Evolutionary conservation across 2,329 filamentous ascomycete species (phyloP), one percentile per base, ranked within the genome.

Genomic region (Aureobasidium sp.): DNA sequence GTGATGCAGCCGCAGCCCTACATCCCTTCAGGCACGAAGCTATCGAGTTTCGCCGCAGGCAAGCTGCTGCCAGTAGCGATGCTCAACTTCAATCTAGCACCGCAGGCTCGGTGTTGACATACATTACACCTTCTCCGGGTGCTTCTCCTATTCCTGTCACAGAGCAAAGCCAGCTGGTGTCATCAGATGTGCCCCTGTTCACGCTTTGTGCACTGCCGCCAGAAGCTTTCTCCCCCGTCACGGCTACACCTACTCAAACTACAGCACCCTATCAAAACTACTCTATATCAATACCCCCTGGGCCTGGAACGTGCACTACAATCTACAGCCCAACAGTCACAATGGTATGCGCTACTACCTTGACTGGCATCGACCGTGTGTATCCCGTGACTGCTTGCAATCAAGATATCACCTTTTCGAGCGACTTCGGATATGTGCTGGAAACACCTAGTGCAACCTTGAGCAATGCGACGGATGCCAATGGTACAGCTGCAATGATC

Each of bases 331-430:
- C 73, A 2, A 75, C 74, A 0, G 63, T 67, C 30, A 78, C 75
- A 2, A 76, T 73, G 62, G 70, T 79, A 25, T 79, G 77, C 69
- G 73, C 74, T 1, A 79, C 77, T 0, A 75, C 72, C 0, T 69
- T 79, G 34, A 76, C 70, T 2, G 75, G 73, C 1, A 68, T 79
- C 3, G 74, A 71, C 1, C 71, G 72, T 7, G 73, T 72, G 48
- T 70, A 77, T 62, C 74, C 73, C 0, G 70, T 79, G 55, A 72
- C 75, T 15, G 68, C 73, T 6, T 79, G 77, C 64, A 69, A 69
- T 29, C 76, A 79, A 60, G 71, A 78, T 25, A 70, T 79, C 52
- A 78, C 77, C 4, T 79, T 78, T 65, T 78, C 76, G 2, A 78
- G 72, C 54, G 72, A 77, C 49, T 75, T 73, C 53, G 76, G 75